phyloP scores from a whole-genome alignment of 345 rosid genomes.

The Schrenkiella parvula region DNA sequence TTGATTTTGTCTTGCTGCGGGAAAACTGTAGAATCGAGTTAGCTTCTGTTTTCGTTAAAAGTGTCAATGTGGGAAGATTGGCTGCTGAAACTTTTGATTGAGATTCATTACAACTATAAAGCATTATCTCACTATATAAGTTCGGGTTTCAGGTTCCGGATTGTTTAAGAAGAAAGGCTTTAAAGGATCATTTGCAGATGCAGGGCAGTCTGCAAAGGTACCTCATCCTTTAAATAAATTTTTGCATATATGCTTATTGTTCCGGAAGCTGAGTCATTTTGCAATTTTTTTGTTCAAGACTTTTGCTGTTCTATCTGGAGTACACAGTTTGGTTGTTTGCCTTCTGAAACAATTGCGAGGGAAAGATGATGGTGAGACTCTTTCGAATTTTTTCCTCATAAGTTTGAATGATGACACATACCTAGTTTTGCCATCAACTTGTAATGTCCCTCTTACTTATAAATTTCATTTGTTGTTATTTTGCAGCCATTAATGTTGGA shows the following conservation, averaged over 20 bases:
- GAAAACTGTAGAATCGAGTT: not conserved
- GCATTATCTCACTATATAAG: not conserved
- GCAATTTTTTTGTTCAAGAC: conserved; percentile 46
- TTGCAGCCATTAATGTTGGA: conserved; percentile 80
- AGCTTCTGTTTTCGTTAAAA: not conserved
- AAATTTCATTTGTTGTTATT: not conserved
- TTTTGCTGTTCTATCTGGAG: conserved; percentile 36
- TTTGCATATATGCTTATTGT: not conserved
- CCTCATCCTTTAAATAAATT: not conserved
- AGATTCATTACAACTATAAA: not conserved
- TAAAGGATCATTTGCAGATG: conserved; percentile 73
- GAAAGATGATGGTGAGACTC: conserved; percentile 82
- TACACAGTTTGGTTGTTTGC: conserved; percentile 37
- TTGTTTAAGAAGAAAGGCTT: conserved; percentile 76
- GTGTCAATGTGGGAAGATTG: conserved; percentile 2
- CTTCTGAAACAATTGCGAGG: conserved; percentile 86
- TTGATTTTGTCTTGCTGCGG: not conserved
- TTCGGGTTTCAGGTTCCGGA: conserved; percentile 61
- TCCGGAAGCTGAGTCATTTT: not conserved
- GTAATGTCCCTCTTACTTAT: not conserved
- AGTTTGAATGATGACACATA: not conserved
- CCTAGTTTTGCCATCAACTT: not conserved
- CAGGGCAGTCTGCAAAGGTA: conserved; percentile 93
- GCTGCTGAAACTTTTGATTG: not conserved
- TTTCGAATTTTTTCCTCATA: not conserved